These are phyloP conservation scores for Carpinus fangiana DNA, from an alignment of 306 rosid species.

Conservation along the genomic window DNA sequence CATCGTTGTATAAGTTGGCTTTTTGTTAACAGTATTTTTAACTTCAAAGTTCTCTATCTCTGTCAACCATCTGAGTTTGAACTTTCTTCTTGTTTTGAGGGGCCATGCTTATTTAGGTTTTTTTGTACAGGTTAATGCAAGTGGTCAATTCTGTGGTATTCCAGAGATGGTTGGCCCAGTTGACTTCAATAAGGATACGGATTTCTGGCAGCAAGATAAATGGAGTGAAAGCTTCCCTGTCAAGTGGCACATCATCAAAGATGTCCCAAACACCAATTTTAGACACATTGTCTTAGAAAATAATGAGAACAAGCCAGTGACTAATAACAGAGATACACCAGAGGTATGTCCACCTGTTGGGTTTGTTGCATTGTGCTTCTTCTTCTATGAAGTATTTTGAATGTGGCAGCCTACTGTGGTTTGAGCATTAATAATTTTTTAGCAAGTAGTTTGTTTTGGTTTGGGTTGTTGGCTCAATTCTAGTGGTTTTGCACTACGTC, in stretches of 20 bases:
- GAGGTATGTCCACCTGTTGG: slow-evolving; percentile 53
- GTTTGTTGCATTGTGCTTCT: background rate
- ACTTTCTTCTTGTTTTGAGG: background rate
- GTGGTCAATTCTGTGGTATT: slow-evolving; percentile 92
- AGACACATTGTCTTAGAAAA: slow-evolving; percentile 86
- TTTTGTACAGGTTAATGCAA: slow-evolving; percentile 75
- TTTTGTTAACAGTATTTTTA: background rate
- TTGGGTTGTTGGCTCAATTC: background rate
- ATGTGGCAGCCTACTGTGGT: background rate
- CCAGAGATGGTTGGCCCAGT: slow-evolving; percentile 85
- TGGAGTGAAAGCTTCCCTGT: slow-evolving; percentile 98
- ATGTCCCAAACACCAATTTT: slow-evolving; percentile 73
- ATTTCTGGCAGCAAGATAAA: slow-evolving; percentile 98
- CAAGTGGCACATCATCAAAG: slow-evolving; percentile 89
- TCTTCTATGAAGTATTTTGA: background rate
- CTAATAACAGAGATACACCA: slow-evolving; percentile 94
- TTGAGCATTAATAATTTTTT: background rate
- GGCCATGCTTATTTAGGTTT: slow-evolving; percentile 14
- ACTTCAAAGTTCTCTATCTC: background rate
- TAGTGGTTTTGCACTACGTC: background rate
- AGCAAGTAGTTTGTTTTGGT: background rate
- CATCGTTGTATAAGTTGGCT: background rate
- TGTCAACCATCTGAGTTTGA: slow-evolving; percentile 1
- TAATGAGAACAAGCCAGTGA: slow-evolving; percentile 96
- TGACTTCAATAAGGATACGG: slow-evolving; percentile 83